These are phyloP conservation scores for Prunella vulgaris DNA, from an alignment of 257 asterid genomes.

Conservation along the genomic window DNA sequence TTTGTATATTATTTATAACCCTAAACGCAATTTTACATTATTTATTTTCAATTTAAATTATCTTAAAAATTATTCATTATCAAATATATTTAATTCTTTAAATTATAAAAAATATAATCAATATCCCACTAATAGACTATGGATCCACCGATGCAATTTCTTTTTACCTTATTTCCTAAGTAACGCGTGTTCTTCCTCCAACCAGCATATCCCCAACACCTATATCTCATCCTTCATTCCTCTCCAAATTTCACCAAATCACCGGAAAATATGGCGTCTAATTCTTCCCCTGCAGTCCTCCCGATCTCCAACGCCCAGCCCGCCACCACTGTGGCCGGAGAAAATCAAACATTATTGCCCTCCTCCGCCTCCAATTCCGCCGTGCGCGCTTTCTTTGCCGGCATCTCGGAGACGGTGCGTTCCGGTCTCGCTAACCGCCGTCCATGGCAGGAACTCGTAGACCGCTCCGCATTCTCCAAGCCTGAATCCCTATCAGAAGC, in stretches of 20 bases:
- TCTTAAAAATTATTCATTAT: no score
- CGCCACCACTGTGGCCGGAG: conserved; percentile 34
- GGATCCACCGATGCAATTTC: conserved; percentile 15
- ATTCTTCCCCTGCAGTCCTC: conserved; percentile 63
- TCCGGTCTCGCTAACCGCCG: conserved; percentile 65
- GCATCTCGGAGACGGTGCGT: conserved; percentile 46
- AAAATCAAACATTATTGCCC: conserved; percentile 23
- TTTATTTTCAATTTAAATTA: no score
- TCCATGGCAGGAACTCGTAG: conserved; percentile 75
- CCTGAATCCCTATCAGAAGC: conserved; percentile 77
- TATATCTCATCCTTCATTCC: neutral
- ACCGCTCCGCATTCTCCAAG: conserved; percentile 68
- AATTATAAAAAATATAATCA: no score
- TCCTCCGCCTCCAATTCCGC: conserved; percentile 35
- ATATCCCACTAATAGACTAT: no score
- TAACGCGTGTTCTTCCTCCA: neutral
- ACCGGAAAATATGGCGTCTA: conserved; percentile 36
- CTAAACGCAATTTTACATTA: no score
- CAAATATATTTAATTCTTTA: no score
- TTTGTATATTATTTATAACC: no score
- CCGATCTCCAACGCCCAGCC: conserved; percentile 54
- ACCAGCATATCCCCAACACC: conserved; percentile 3
- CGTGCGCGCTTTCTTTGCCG: conserved; percentile 43
- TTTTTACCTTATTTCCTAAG: conserved; percentile 17
- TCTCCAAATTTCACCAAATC: conserved; percentile 1